Conservation (phyloP, 345 rosid species). For the Camelina sativa region DNA sequence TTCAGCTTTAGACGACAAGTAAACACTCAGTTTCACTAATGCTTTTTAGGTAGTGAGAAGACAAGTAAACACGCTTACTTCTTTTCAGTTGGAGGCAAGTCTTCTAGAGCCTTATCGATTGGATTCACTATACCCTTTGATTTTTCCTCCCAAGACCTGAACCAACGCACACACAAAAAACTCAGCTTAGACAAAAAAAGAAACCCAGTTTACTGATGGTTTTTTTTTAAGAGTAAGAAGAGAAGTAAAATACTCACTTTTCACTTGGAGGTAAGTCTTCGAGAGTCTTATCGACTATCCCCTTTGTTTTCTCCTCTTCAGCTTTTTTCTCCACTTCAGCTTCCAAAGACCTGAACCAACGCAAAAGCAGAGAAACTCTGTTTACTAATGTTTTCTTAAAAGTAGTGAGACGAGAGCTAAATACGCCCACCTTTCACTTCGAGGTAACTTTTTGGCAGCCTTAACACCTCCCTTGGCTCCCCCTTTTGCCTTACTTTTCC, state of each 20-base stretch:
- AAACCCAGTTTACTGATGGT: not conserved
- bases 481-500: too few species aligned
- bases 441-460: too few species aligned
- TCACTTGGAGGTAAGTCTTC: not conserved
- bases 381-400: too few species aligned
- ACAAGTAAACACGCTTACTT: not conserved
- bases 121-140: not conserved
- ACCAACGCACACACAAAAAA: not conserved
- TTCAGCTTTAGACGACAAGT: conserved; percentile 10
- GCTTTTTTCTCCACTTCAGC: not conserved
- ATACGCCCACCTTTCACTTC: too few species aligned
- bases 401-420: too few species aligned
- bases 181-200: not conserved
- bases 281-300: not conserved
- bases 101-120: not conserved
- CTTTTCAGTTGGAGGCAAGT: not conserved
- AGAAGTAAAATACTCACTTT: not conserved
- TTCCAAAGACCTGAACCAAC: conserved; percentile 7
- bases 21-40: not conserved
- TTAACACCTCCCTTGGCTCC: too few species aligned
- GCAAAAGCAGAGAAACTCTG: not conserved
- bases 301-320: not conserved
- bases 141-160: not conserved
- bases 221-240: not conserved
- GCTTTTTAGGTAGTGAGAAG: conserved; percentile 4